These are phyloP conservation scores for Penicillium macrosclerotiorum DNA, from an alignment of 495 filamentous ascomycete genomes.

Conservation along the genomic window DNA sequence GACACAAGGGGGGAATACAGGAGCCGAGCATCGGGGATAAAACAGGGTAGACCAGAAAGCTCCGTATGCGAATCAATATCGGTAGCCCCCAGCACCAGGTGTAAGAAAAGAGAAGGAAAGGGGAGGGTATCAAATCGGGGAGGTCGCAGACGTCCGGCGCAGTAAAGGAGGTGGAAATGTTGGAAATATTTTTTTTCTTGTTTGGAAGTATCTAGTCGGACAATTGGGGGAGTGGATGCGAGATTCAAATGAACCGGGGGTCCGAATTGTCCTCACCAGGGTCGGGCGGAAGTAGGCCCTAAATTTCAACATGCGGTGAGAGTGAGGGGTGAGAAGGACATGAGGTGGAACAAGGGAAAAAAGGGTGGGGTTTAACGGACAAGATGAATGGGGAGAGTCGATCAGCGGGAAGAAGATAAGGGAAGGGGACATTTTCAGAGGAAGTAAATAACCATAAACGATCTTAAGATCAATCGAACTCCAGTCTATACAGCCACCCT, in stretches of 20 bases:
- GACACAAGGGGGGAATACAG: conserved; percentile 5
- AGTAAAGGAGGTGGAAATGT: no score
- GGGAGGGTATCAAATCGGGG: conserved; percentile 29
- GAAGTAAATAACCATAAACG: conserved; percentile 2
- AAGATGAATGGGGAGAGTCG: not conserved
- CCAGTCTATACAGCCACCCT: conserved; percentile 17
- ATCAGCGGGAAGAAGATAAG: not conserved
- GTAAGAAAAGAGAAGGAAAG: conserved; percentile 4
- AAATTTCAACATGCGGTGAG: conserved; percentile 8
- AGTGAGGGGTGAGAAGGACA: not conserved
- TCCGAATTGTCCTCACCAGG: no score
- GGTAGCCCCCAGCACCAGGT: not conserved
- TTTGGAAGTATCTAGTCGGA: conserved; percentile 30
- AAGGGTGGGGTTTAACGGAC: conserved; percentile 1
- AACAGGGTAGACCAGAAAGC: conserved; percentile 2
- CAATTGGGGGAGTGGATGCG: conserved; percentile 11
- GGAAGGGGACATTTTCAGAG: conserved; percentile 8
- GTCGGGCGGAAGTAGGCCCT: conserved; percentile 30
- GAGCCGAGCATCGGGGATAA: conserved; percentile 1
- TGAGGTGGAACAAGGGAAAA: not conserved
- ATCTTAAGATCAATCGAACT: conserved; percentile 10
- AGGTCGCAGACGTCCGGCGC: conserved; percentile 17
- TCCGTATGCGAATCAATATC: not conserved
- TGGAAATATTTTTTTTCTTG: conserved; percentile 28
- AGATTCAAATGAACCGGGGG: not conserved